A percentile compares a stretch with the other conserved stretches of the same genome.
These are phyloP conservation scores for Cystoisospora suis DNA, from an alignment of 169 alveolate genomes.

Conservation along the genomic window DNA sequence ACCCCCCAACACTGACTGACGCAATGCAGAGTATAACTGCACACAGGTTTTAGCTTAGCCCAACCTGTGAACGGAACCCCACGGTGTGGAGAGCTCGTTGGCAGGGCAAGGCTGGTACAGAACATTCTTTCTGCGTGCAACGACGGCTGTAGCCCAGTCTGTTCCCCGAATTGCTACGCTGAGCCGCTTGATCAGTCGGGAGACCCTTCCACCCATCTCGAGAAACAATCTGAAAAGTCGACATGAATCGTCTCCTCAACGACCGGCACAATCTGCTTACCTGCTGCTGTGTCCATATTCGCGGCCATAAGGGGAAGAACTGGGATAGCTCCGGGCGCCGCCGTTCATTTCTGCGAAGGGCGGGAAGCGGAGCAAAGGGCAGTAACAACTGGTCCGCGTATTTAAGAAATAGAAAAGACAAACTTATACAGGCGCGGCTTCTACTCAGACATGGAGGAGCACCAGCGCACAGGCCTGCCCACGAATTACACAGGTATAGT, in stretches of 20 bases:
- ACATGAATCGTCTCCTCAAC: background rate
- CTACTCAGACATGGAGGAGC: no score
- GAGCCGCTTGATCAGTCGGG: background rate
- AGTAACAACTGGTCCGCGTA: no score
- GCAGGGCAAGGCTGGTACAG: background rate
- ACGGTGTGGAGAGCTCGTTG: no score
- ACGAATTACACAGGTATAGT: no score
- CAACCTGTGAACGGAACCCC: no score
- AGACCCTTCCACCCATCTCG: background rate
- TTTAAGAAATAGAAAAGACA: no score
- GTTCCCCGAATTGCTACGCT: background rate
- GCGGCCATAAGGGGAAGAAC: constrained; percentile 25
- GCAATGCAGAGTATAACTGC: no score
- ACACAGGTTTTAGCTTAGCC: no score
- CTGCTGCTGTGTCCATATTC: constrained; percentile 17
- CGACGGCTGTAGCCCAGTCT: background rate
- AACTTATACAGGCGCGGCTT: no score
- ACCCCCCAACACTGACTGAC: no score
- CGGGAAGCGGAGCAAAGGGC: no score
- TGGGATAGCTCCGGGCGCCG: constrained; percentile 10
- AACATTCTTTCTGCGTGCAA: background rate
- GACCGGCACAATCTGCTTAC: background rate
- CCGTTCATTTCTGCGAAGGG: constrained; percentile 20
- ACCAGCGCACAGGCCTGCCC: no score
- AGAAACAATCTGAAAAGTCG: background rate